Percentiles rank a stretch among this genome's conserved stretches.
phyloP scores from a whole-genome alignment of 2,329 filamentous ascomycete genomes.

The Calonectria crousiana region DNA sequence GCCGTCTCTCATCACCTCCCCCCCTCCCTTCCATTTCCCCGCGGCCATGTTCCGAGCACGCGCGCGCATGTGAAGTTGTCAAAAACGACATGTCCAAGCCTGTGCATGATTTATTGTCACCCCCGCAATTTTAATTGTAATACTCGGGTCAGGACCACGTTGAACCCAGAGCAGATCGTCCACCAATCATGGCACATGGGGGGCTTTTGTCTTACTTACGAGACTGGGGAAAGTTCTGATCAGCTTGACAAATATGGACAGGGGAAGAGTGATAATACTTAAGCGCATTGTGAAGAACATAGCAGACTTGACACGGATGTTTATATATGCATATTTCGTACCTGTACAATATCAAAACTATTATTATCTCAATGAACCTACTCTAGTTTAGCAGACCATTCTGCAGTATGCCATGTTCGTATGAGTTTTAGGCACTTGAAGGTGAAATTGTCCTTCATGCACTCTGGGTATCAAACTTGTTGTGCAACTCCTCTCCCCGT shows the following conservation, averaged over 20 bases:
- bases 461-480: constrained; percentile 4
- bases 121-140: constrained; percentile 19
- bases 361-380: neutral
- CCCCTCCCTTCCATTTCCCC: neutral
- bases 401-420: neutral
- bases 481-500: neutral
- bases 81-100: neutral
- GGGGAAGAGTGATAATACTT: neutral
- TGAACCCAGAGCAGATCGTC: neutral
- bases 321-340: neutral
- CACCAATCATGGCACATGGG: neutral
- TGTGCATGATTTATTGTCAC: constrained; percentile 13
- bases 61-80: constrained; percentile 22
- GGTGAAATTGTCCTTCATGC: constrained; percentile 19
- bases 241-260: neutral
- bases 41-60: constrained; percentile 8
- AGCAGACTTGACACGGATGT: neutral
- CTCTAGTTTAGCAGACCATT: neutral
- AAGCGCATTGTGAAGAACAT: neutral
- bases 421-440: neutral
- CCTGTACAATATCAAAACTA: neutral
- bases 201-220: neutral
- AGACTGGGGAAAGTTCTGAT: neutral
- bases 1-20: neutral
- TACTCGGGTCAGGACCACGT: constrained; percentile 14